phyloP scores from a whole-genome alignment of 345 rosid genomes.

The Fremontodendron californicum region DNA sequence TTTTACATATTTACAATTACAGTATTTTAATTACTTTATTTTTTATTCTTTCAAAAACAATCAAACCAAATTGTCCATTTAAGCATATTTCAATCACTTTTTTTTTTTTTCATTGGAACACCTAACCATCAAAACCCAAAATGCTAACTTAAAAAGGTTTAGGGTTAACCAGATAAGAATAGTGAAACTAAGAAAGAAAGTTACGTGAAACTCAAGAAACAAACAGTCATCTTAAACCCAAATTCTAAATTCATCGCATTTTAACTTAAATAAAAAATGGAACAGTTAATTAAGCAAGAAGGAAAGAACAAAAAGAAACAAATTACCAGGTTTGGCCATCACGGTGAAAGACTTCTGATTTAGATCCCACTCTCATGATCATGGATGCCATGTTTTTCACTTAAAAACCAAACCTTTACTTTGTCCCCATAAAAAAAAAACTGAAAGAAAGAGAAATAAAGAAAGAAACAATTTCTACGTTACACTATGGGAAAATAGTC shows the following conservation, averaged over 20 bases:
- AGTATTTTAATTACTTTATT: no score
- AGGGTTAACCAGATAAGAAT: not conserved
- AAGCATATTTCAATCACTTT: not conserved
- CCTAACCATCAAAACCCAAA: no score
- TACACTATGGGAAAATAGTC: not conserved
- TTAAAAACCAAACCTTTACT: slow-evolving; percentile 10
- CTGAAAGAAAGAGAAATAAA: not conserved
- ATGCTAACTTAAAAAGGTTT: not conserved
- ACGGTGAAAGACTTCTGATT: slow-evolving; percentile 71
- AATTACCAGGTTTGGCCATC: slow-evolving; percentile 62
- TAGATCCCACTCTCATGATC: slow-evolving; percentile 84
- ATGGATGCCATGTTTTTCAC: slow-evolving; percentile 52
- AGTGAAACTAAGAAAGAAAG: not conserved
- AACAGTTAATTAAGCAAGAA: not conserved
- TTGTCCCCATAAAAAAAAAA: slow-evolving; percentile 12
- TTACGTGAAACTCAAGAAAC: slow-evolving; percentile 8
- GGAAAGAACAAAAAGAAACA: slow-evolving; percentile 16
- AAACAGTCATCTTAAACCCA: slow-evolving; percentile 9
- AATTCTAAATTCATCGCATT: slow-evolving; percentile 9
- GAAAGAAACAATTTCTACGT: not conserved
- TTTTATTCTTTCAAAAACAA: not conserved
- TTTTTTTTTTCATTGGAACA: not conserved
- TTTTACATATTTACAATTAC: not conserved
- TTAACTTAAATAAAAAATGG: not conserved
- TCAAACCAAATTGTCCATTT: not conserved